Base-by-base conservation (phyloP, 345 rosid genomes). In the Arabis hirsuta region DNA sequence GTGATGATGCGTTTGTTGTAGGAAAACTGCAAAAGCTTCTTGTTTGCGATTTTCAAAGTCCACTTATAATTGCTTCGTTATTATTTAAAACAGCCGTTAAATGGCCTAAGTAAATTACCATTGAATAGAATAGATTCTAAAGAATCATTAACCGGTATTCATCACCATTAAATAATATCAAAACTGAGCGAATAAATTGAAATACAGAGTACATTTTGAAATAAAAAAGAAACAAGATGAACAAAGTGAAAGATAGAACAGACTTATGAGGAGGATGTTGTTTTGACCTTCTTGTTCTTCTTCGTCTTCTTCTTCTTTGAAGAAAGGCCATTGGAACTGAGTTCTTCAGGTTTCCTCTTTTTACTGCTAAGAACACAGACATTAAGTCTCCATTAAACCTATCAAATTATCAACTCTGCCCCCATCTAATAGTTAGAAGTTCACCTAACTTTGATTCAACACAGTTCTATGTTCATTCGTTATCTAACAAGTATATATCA, bases 261-360 rank as follows among this genome's bases (percentile, higher is more conserved):
- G 22, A 69, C 55, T 47, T 63, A n/a, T 22, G 67, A 50, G 0
- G 56, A 12, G 0, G 56, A 12, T 31, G 72, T 29, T 47, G 68
- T 42, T 32, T 64, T 46, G 2, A 13, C 36, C 16, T 51, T 58
- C 45, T 59, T 67, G 27, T 60, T 66, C 46, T 79, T 73, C 55
- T 86, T 88, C 64, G 82, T 83, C 78, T 84, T 93, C 78, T 86
- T 86, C 85, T 89, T 89, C 76, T 85, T 86, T 0, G 88, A 80
- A 55, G 88, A 82, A 74, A 75, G 76, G 80, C 80, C 79, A 78
- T 75, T 80, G 36, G 91, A 84, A 73, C 83, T 86, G 26, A 81
- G 73, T 73, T 85, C 97, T 61, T 82, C 84, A 7, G 89, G 69
- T 83, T 84, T 79, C 75, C 97, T 83, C 80, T 91, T 94, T 42